Evolutionary conservation across 208 protist genomes (phyloP), one percentile per base, ranked within the genome.

Genomic region (Angomonas ambiguus): DNA sequence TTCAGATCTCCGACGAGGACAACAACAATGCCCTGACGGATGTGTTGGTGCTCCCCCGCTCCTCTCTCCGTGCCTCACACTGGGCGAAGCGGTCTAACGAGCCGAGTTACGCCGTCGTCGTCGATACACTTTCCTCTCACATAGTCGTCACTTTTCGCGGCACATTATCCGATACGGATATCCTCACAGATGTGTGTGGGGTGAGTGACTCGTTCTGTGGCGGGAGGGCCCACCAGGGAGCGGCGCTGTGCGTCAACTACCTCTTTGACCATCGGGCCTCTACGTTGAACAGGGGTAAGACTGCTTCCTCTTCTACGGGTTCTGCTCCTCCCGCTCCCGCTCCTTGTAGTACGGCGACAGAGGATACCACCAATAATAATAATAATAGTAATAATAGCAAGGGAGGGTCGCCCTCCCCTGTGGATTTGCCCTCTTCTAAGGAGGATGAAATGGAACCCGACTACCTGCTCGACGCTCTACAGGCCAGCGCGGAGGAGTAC

Each of bases 141-240:
- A 83, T 91, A 31, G 79, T 91, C 24, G 65, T 87, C 20, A 42
- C 78, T 2, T 91, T 91, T 62, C 80, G 84, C 11, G 84, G 84
- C 24, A 87, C 80, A 33, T 49, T 87, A 27, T 76, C 67, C 34
- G 75, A 82, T 35, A 73, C 66, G 4, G 84, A 91, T 51, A 76
- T 91, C 20, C 69, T 87, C 42, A 85, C 76, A n/a, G 84, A 91
- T 57, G 59, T 83, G 20, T 83, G 78, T 53, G 84, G 76, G 1
- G 62, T 77, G 41, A 69, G 60, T 0, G 63, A 75, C 27, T 70
- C 69, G 0, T 91, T 91, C 59, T 53, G 77, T 73, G 33, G 84
- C 76, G 11, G 77, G 79, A 28, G 76, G 32, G 84, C 79, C 2
- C 84, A 91, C 34, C 73, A 81, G 55, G 84, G 84, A 0, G 72